phyloP scores from a whole-genome alignment of 371 early-diverging fungal genomes.

The Nematocida displodere region DNA sequence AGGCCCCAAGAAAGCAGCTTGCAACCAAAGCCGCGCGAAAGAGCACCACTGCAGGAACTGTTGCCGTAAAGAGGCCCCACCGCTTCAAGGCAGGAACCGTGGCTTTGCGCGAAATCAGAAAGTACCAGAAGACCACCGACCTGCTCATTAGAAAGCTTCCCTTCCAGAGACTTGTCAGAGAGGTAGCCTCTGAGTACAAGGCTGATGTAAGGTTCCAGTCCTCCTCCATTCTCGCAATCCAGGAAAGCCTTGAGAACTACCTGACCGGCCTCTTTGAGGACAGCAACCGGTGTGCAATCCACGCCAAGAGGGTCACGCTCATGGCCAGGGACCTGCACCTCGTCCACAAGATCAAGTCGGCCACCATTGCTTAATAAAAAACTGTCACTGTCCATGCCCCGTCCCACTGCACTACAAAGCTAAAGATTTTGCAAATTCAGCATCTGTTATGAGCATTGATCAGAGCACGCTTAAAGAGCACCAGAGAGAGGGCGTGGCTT shows the following conservation, averaged over 20 bases:
- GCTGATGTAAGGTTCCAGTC: conserved; percentile 92
- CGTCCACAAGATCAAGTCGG: conserved; percentile 73
- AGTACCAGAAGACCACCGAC: conserved; percentile 92
- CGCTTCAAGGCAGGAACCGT: conserved; percentile 74
- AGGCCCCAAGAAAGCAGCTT: conserved; percentile 88
- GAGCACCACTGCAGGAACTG: conserved; percentile 69
- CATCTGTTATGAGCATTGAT: not conserved
- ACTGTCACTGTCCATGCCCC: too few relatives aligned
- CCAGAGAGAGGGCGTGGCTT: conserved; percentile 77
- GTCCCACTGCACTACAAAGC: not conserved
- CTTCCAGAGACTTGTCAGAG: conserved; percentile 86
- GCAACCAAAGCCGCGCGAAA: conserved; percentile 91
- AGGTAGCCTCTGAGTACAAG: conserved; percentile 75
- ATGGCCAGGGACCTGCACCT: conserved; percentile 82
- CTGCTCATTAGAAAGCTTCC: conserved; percentile 91
- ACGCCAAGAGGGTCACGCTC: conserved; percentile 83
- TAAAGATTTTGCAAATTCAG: not conserved
- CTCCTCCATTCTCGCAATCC: conserved; percentile 88
- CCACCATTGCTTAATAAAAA: conserved; percentile 53
- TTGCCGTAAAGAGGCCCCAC: conserved; percentile 72
- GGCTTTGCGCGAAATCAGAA: conserved; percentile 88
- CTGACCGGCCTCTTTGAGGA: conserved; percentile 81
- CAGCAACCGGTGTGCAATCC: conserved; percentile 73
- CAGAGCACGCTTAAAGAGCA: conserved; percentile 67
- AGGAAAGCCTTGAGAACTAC: conserved; percentile 95